phyloP scores from a whole-genome alignment of 306 rosid genomes.

The Neltuma alba region DNA sequence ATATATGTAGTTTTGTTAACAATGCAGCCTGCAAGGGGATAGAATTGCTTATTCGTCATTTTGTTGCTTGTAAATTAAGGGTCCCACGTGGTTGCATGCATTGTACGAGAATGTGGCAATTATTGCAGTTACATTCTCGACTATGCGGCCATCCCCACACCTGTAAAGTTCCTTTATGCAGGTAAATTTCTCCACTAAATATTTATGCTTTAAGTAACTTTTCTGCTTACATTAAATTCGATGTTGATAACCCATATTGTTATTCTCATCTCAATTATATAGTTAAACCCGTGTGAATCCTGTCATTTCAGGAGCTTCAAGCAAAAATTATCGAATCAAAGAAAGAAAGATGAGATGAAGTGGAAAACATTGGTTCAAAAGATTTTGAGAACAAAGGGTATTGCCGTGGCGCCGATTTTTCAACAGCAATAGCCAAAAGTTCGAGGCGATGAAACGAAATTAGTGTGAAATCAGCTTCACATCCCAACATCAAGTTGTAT shows the following conservation, averaged over 20 bases:
- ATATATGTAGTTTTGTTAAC: too few relatives aligned
- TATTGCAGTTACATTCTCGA: constrained; percentile 79
- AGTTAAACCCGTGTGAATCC: background rate
- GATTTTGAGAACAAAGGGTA: constrained; percentile 63
- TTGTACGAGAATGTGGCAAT: constrained; percentile 95
- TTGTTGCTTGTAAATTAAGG: constrained; percentile 77
- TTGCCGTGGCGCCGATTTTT: constrained; percentile 57
- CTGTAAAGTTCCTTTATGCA: constrained; percentile 85
- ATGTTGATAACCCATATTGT: background rate
- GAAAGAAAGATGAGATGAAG: constrained; percentile 78
- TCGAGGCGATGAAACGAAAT: constrained; percentile 13
- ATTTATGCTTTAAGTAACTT: too few relatives aligned
- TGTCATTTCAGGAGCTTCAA: constrained; percentile 73
- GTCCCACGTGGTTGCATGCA: constrained; percentile 83
- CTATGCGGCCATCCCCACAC: constrained; percentile 62
- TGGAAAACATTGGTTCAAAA: constrained; percentile 76
- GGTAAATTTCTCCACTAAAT: constrained; percentile 42
- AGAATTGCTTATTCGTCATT: constrained; percentile 87
- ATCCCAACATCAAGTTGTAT: constrained; percentile 25
- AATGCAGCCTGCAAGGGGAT: constrained; percentile 80
- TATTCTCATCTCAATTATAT: background rate
- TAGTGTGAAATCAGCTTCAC: constrained; percentile 11
- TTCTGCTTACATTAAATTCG: background rate
- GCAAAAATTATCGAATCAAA: constrained; percentile 58
- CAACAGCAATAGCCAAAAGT: constrained; percentile 26